Evolutionary conservation across 129 eudicot genomes (phyloP).

Genomic region (Apium graveolens): DNA sequence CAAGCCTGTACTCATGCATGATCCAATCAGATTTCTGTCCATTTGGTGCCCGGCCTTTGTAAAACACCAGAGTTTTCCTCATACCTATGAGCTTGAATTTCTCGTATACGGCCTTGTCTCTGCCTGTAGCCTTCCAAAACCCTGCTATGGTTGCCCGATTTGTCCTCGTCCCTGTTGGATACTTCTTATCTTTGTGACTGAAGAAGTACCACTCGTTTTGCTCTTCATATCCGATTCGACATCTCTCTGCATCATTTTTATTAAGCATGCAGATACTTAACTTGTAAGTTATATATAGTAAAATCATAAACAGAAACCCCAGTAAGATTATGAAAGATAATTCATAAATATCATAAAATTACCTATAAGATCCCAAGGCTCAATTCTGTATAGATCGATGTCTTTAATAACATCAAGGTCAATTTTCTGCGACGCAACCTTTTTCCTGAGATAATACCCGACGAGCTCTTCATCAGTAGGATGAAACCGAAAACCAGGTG

Average conservation of each 20-base stretch:
- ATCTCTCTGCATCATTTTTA: constrained; percentile 44
- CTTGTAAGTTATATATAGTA: background rate
- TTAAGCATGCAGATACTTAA: too few species aligned
- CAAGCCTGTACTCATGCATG: constrained; percentile 93
- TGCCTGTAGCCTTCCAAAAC: constrained; percentile 92
- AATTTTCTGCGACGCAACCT: constrained; percentile 71
- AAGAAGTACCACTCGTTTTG: constrained; percentile 91
- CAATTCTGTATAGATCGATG: constrained; percentile 74
- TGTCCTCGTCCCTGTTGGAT: constrained; percentile 89
- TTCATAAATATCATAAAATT: background rate
- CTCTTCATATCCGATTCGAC: constrained; percentile 79
- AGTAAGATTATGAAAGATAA: background rate
- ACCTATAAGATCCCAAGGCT: constrained; percentile 48
- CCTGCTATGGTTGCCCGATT: constrained; percentile 89
- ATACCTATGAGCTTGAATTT: constrained; percentile 64
- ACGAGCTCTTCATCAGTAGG: constrained; percentile 89
- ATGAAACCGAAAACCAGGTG: constrained; percentile 84
- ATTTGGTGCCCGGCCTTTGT: constrained; percentile 93
- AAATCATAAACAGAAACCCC: constrained; percentile 7
- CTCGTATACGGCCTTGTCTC: constrained; percentile 88
- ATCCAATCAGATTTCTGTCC: constrained; percentile 94
- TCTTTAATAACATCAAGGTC: constrained; percentile 85
- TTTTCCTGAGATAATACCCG: constrained; percentile 77
- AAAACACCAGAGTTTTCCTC: constrained; percentile 95
- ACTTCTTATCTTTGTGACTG: constrained; percentile 87